phyloP scores from a whole-genome alignment of 768 basidiomycete species.

The Amanita fuliginea region DNA sequence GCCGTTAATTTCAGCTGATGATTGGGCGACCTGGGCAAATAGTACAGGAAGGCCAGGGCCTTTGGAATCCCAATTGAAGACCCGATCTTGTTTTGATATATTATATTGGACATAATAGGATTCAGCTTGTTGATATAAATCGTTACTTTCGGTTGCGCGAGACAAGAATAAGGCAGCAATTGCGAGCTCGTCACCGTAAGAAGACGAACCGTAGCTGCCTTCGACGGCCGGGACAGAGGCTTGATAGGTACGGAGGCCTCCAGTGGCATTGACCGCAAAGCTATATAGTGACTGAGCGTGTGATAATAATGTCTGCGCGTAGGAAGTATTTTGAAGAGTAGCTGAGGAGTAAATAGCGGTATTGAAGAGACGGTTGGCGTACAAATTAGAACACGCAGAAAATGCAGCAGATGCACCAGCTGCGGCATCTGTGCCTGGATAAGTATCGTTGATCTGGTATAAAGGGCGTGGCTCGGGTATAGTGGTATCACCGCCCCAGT shows the following conservation, averaged over 20 bases:
- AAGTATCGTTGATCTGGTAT: slow-evolving; percentile 67
- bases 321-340: slow-evolving; percentile 60
- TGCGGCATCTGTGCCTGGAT: slow-evolving; percentile 85
- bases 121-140: slow-evolving; percentile 53
- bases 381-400: slow-evolving; percentile 76
- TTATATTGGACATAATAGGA: slow-evolving; percentile 46
- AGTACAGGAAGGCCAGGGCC: slow-evolving; percentile 67
- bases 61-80: slow-evolving; percentile 89
- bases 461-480: slow-evolving; percentile 70
- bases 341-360: slow-evolving; percentile 43
- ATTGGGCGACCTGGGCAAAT: slow-evolving; percentile 61
- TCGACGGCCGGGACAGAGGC: slow-evolving; percentile 54
- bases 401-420: slow-evolving; percentile 82
- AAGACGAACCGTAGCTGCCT: slow-evolving; percentile 59
- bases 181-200: slow-evolving; percentile 62
- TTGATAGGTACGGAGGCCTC: slow-evolving; percentile 54
- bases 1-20: slow-evolving; percentile 38
- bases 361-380: slow-evolving; percentile 48
- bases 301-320: slow-evolving; percentile 53
- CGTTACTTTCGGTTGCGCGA: slow-evolving; percentile 52
- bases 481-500: slow-evolving; percentile 81
- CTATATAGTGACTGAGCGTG: slow-evolving; percentile 71
- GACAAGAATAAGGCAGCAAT: slow-evolving; percentile 72
- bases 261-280: slow-evolving; percentile 62
- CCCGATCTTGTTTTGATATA: slow-evolving; percentile 38